Conservation (phyloP, 768 basidiomycete genomes). For the Lactifluus volemus region DNA sequence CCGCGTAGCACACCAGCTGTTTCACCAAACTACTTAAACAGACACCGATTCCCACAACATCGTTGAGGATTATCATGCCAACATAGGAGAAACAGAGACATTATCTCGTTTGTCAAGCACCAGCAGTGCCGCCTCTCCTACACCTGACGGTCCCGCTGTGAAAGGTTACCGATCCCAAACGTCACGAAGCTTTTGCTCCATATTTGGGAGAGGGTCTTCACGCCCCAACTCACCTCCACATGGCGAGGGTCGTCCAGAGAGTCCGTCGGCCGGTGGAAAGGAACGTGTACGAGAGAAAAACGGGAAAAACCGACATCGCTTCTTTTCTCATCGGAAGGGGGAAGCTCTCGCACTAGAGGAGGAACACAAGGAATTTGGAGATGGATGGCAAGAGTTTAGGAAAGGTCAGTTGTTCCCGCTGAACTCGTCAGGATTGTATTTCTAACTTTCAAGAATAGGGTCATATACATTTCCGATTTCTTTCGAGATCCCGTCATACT, state of each 20-base stretch:
- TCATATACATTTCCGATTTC: conserved; percentile 93
- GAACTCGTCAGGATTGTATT: not conserved
- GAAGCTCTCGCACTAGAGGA: conserved; percentile 36
- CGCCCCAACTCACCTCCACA: conserved; percentile 1
- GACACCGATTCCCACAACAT: not conserved
- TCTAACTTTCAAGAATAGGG: conserved; percentile 35
- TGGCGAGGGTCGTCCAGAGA: conserved; percentile 16
- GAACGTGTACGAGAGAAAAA: conserved; percentile 22
- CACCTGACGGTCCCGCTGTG: not conserved
- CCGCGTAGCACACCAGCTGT: not conserved
- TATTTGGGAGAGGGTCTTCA: conserved; percentile 7
- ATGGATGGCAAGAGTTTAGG: conserved; percentile 81
- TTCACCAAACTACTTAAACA: not conserved
- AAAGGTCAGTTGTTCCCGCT: conserved; percentile 44
- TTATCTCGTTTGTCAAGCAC: conserved; percentile 1
- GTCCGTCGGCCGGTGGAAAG: conserved; percentile 23
- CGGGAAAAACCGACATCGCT: conserved; percentile 20
- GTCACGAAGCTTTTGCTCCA: conserved; percentile 1
- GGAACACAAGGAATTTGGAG: conserved; percentile 35
- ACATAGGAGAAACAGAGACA: not conserved
- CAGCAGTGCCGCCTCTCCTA: not conserved
- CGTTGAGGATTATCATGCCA: not conserved
- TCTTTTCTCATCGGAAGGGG: conserved; percentile 30
- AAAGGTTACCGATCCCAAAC: not conserved
- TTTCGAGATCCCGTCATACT: conserved; percentile 71